Evolutionary conservation across 1,284 basidiomycete genomes (phyloP).

Genomic region (Cutaneotrichosporon sp.): DNA sequence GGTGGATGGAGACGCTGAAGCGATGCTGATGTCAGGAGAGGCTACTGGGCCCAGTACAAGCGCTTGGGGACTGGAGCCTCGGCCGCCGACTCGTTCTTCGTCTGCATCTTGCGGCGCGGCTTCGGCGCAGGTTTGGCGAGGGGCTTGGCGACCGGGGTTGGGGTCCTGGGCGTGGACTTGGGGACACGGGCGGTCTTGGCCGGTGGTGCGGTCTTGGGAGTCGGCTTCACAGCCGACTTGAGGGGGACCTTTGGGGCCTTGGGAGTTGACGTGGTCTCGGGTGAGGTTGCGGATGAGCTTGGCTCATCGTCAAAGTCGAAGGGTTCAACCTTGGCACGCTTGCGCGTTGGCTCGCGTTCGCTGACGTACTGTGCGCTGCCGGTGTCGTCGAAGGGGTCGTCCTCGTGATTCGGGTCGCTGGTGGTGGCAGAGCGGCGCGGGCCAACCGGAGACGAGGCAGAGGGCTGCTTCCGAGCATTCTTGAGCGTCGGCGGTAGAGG

Average conservation of each 20-base stretch:
- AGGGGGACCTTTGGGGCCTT: too few species aligned
- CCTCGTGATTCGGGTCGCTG: background rate
- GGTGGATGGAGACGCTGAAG: too few species aligned
- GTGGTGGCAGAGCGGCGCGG: background rate
- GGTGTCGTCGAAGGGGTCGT: background rate
- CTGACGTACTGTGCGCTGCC: background rate
- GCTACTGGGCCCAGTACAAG: background rate
- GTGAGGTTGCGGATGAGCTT: background rate
- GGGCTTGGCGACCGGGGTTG: background rate
- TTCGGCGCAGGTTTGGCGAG: background rate
- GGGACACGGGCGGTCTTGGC: background rate
- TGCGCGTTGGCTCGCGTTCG: background rate
- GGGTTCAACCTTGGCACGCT: background rate
- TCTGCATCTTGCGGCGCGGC: constrained; percentile 8
- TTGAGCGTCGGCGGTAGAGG: background rate
- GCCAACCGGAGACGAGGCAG: background rate
- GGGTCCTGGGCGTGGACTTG: background rate
- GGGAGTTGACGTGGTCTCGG: background rate
- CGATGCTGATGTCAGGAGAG: background rate
- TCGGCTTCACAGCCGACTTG: background rate
- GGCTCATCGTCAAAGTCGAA: background rate
- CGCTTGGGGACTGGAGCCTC: background rate
- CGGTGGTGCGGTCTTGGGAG: background rate
- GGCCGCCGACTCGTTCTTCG: background rate
- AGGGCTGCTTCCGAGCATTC: background rate